Evolutionary conservation across 768 basidiomycete genomes (phyloP), one percentile per base, ranked within the genome.

Genomic region (Candolleomyces aberdarensis): DNA sequence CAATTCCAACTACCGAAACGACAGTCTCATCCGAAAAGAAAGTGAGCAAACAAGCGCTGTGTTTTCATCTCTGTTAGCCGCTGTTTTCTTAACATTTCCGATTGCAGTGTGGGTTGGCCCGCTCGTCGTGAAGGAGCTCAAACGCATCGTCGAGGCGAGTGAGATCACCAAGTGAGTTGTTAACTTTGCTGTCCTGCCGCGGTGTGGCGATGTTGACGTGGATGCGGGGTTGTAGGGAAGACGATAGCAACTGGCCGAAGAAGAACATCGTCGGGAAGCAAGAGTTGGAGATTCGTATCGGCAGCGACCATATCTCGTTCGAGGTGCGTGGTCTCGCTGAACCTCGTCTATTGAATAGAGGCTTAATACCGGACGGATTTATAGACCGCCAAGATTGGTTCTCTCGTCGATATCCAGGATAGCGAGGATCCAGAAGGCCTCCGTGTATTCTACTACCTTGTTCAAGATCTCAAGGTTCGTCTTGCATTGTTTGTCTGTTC

Each of bases 221-320:
- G 36, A 40, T 43, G 56, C 32, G 7, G 13, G 9, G 13, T 46
- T 5, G 22, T 76, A 98, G 96, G 79, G 97, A 99, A 83, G 97
- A 99, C 71, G 97, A 99, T 77, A 83, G 88, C 0, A 92, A 94
- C 69, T 99, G 97, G 97, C 97, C 97, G 4, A 97, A 98, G 78
- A 98, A 97, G 80, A 96, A 96, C 73, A 95, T 98, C 32, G 95
- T 98, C 29, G 97, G 97, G 51, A 95, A 96, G 77, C 97, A 99
- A 73, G 96, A 98, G 75, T 83, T 99, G 43, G 97, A 99, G 75
- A 93, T 98, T 60, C 86, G 94, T 56, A 72, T 97, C 53, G 96
- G 95, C 39, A 94, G 88, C 67, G 93, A 97, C 67, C 97, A 98
- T 70, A 98, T 98, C 60, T 88, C 94, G 3, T 98, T 98, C 64